Evolutionary conservation across 2,329 filamentous ascomycete genomes (phyloP), one percentile per base, ranked within the genome.

Genomic region (Colletotrichum euphorbiae): DNA sequence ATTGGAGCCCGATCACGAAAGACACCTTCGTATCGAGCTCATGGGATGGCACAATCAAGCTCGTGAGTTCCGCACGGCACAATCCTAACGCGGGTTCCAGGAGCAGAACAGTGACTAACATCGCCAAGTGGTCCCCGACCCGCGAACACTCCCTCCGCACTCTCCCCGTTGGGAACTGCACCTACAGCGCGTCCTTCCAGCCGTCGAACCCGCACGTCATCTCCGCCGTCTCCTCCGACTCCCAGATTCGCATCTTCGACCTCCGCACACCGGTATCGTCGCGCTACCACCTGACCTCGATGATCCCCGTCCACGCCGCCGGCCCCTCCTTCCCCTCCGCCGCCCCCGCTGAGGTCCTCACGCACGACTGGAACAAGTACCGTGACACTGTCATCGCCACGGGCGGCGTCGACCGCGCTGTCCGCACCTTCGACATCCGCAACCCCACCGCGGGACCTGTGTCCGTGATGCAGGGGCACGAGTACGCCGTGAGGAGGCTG

Each of bases 301-400:
- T 91, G 71, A 91, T 98, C 61, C 93, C 94, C 1, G 94, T 97
- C 51, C 94, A 98, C 79, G 88, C 88, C 3, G 84, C 88, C 3
- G 85, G 87, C 0, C 84, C 87, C 15, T 80, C 83, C 11, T 80
- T 82, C 11, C 72, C 74, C 71, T 70, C 72, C 12, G 73, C 75
- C 15, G 75, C 73, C 59, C 93, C 94, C 0, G 86, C 89, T 9
- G 96, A 99, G 82, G 89, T 93, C 42, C 86, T 99, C 36, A 97
- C 94, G 0, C 96, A 98, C 80, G 96, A 99, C 79, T 99, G 96
- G 96, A 99, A 99, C 82, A 99, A 99, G 80, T 99, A 99, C 81
- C 88, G 92, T 43, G 89, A 94, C 72, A 91, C 90, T 0, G 84
- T 98, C 28, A 83, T 99, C 62, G 96, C 96, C 0, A 93, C 93